Evolutionary conservation across 2,329 filamentous ascomycete genomes (phyloP).

Genomic region (Alternaria burnsii): DNA sequence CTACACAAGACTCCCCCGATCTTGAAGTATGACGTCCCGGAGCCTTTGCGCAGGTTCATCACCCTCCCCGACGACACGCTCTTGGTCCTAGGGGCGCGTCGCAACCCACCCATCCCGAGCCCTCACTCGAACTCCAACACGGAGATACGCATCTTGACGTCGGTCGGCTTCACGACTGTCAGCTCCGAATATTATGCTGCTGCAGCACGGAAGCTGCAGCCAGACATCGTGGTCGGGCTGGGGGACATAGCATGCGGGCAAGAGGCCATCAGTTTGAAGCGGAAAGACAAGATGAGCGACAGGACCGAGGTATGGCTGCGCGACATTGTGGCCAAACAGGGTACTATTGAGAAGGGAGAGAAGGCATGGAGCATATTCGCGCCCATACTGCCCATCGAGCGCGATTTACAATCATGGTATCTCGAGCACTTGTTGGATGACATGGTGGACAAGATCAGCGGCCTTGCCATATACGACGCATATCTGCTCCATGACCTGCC

Average conservation of each 20-base stretch:
- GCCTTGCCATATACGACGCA: slow-evolving; percentile 81
- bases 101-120: slow-evolving; percentile 76
- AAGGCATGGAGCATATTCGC: slow-evolving; percentile 60
- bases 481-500: slow-evolving; percentile 74
- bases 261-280: slow-evolving; percentile 69
- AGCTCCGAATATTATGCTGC: slow-evolving; percentile 74
- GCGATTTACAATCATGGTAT: slow-evolving; percentile 80
- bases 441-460: slow-evolving; percentile 61
- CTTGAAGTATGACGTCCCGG: slow-evolving; percentile 58
- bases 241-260: slow-evolving; percentile 74
- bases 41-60: slow-evolving; percentile 77
- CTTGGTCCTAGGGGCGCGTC: slow-evolving; percentile 78
- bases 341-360: slow-evolving; percentile 38
- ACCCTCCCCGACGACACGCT: slow-evolving; percentile 71
- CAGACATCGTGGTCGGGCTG: slow-evolving; percentile 82
- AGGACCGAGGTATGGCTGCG: slow-evolving; percentile 84
- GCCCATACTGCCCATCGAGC: slow-evolving; percentile 76
- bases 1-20: slow-evolving; percentile 60
- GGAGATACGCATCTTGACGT: slow-evolving; percentile 81
- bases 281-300: slow-evolving; percentile 83
- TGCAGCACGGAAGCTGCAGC: slow-evolving; percentile 69
- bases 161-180: slow-evolving; percentile 81
- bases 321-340: slow-evolving; percentile 65
- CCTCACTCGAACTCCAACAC: slow-evolving; percentile 74
- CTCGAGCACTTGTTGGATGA: slow-evolving; percentile 76